Base-by-base conservation (phyloP, 225 moss, liverwort and hornwort genomes). In the Physcomitrium patens region DNA sequence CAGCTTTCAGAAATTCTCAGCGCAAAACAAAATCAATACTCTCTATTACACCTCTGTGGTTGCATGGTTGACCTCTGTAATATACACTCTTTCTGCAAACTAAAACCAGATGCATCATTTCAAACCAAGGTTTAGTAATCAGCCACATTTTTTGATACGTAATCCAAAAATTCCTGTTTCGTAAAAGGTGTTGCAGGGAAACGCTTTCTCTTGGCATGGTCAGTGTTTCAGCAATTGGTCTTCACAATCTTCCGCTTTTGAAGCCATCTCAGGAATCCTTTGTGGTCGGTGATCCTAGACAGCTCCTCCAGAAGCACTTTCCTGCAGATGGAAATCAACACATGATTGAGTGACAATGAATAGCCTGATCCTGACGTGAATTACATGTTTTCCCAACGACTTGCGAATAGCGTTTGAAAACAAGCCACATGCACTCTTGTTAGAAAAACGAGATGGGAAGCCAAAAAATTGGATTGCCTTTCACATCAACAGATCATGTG, bases 191-290 rank as follows among this genome's bases (percentile, higher is more conserved):
- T 19, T 46, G 60, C 60, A 76, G 67, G 44, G 56, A 53, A 52
- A 16, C 12, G 28, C 58, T 62, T 70, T 63, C 47, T 56, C 44
- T 44, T 62, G 44, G 41, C 49, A 19, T 68, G 9, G 41, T 48
- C 48, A 23, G 16, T 12, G n/a, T 64, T 61, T 89, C 83, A 87
- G 79, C 74, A 77, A 5, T 87, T 80, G 59, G 80, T 86, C 71
- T 84, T 84, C 63, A 96, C 77, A 70, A 96, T 88, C 67, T 96
- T 82, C 65, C 92, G 81, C 51, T 72, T 85, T 75, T 82, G 88
- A 41, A 96, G 89, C 59, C 90, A 96, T 13, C 51, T 73, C 68
- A 83, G 58, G 70, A 96, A 83, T 56, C 88, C 76, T 73, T 89
- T 78, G 67, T 93, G 94, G 53, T 93, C 92, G 49, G 88, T 89